phyloP scores from a whole-genome alignment of 768 basidiomycete genomes.

The Lactarius psammicola region DNA sequence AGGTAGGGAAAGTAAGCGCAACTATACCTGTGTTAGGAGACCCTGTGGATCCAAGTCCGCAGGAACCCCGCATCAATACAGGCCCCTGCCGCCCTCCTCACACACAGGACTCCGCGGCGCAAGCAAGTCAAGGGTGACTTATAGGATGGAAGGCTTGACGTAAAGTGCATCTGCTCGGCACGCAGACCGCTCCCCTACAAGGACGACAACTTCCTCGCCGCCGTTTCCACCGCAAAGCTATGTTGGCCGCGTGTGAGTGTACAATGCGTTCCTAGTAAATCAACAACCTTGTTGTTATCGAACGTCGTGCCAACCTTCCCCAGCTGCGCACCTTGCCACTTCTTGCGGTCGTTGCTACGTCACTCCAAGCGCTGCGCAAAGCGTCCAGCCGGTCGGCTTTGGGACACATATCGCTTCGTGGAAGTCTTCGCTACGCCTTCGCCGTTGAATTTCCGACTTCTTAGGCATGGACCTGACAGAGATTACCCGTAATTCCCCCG shows the following conservation, averaged over 20 bases:
- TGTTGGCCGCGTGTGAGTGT: neutral
- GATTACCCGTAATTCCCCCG: constrained; percentile 10
- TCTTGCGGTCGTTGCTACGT: neutral
- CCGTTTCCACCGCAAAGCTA: neutral
- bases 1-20: neutral
- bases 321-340: neutral
- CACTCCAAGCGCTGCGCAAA: neutral
- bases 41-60: neutral
- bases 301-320: neutral
- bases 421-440: neutral
- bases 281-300: neutral
- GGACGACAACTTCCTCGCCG: constrained; percentile 4
- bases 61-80: neutral
- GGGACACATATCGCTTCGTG: neutral
- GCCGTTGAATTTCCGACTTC: constrained; percentile 1
- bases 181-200: neutral
- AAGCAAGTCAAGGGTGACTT: constrained; percentile 4
- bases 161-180: constrained; percentile 15
- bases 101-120: constrained; percentile 12
- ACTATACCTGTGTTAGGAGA: neutral
- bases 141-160: constrained; percentile 17
- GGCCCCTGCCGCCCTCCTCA: neutral
- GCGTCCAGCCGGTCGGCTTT: neutral
- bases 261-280: neutral
- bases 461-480: constrained; percentile 1